Conservation (phyloP, 1,284 basidiomycete genomes). For the Trichosporon faecale region DNA sequence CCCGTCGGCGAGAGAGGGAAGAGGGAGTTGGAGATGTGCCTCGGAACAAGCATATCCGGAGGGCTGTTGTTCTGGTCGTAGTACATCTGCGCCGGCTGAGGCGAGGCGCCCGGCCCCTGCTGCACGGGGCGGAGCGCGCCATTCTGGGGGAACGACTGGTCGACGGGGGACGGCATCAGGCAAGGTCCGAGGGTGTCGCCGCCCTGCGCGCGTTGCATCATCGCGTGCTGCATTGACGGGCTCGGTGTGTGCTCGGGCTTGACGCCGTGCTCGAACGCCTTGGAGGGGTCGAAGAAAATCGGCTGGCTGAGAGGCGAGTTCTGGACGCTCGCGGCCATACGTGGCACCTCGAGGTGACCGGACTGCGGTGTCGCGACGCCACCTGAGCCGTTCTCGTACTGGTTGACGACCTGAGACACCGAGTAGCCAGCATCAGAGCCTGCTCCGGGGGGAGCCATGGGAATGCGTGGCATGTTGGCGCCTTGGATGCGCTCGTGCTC, state of each 20-base stretch:
- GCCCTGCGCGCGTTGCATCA: not conserved
- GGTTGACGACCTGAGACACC: not conserved
- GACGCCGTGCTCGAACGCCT: not conserved
- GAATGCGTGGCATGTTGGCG: not conserved
- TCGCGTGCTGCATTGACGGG: not conserved
- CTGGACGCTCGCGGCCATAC: not conserved
- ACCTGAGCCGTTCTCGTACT: constrained; percentile 1
- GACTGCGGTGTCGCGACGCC: not conserved
- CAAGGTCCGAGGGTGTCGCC: not conserved
- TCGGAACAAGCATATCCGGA: not conserved
- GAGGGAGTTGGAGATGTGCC: constrained; percentile 7
- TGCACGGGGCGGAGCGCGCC: not conserved
- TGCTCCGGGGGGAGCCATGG: not conserved
- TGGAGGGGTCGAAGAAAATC: not conserved
- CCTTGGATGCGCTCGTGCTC: not conserved
- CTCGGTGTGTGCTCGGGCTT: not conserved
- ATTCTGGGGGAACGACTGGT: not conserved
- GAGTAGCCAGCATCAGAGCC: not conserved
- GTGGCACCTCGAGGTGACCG: not conserved
- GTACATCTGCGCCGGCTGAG: not conserved
- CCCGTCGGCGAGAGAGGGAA: constrained; percentile 6
- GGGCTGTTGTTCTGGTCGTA: not conserved
- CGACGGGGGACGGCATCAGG: constrained; percentile 1
- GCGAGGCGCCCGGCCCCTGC: not conserved
- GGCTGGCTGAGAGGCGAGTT: not conserved